Conservation (phyloP, 2,329 filamentous ascomycete species). For the Cercospora canescens region DNA sequence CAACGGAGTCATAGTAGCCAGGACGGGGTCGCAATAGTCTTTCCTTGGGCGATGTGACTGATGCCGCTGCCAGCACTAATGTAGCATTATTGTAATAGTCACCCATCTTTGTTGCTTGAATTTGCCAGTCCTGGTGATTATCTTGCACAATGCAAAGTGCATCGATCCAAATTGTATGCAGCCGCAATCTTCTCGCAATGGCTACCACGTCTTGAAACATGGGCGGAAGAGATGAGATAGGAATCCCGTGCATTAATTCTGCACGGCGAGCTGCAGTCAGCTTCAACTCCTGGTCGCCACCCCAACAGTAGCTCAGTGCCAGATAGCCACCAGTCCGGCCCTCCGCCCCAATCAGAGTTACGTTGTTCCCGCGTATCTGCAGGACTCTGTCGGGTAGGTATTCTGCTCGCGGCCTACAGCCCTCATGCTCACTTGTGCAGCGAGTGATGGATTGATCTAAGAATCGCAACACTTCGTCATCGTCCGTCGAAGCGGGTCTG, state of each 20-base stretch:
- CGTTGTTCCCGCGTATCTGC: background rate
- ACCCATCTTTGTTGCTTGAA: background rate
- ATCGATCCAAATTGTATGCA: conserved; percentile 7
- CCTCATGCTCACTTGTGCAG: background rate
- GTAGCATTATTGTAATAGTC: conserved; percentile 3
- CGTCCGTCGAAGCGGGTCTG: background rate
- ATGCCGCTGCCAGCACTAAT: background rate
- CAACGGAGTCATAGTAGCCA: background rate
- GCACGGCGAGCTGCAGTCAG: background rate
- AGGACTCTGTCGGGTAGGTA: background rate
- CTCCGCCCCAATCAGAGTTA: background rate
- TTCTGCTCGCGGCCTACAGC: background rate
- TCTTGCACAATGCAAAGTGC: conserved; percentile 14
- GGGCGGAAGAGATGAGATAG: background rate
- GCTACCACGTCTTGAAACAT: background rate
- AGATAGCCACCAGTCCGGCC: background rate
- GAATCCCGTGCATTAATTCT: background rate
- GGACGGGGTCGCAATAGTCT: background rate
- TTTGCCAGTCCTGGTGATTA: conserved; percentile 1
- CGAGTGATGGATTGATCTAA: background rate
- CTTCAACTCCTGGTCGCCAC: background rate
- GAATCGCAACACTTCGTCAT: background rate
- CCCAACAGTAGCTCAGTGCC: background rate
- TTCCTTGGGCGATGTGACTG: background rate
- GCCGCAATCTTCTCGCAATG: background rate